Percentiles rank a stretch among this genome's conserved stretches.
phyloP scores from a whole-genome alignment of 306 rosid genomes.

The Arachis hypogaea region DNA sequence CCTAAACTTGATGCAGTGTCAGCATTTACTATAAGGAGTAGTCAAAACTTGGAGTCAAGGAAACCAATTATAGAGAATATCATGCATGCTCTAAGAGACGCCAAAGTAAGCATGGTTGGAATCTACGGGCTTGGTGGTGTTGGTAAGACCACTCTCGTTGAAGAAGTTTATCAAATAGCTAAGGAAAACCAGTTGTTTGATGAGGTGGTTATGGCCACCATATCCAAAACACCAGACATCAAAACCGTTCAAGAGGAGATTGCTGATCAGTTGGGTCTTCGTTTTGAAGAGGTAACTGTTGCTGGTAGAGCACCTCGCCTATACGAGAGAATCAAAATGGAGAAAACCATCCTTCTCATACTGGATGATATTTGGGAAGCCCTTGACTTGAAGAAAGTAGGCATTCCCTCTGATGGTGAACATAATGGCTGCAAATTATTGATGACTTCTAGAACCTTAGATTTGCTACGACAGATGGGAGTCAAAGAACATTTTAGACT shows the following conservation, averaged over 20 bases:
- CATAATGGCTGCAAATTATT: neutral
- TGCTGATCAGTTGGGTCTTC: neutral
- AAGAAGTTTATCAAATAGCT: neutral
- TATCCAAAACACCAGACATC: neutral
- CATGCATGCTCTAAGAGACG: neutral
- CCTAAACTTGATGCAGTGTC: neutral
- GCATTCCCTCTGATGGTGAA: neutral
- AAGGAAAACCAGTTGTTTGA: neutral
- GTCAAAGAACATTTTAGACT: neutral
- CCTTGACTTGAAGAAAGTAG: neutral
- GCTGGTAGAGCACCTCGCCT: neutral
- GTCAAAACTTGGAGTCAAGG: neutral
- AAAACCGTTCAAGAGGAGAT: neutral
- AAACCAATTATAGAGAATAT: neutral
- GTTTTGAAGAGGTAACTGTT: neutral
- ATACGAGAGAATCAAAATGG: neutral
- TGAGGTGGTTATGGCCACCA: neutral
- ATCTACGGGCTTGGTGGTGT: constrained; percentile 3
- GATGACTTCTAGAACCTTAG: neutral
- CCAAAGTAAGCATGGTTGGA: neutral
- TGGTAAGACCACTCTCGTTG: neutral
- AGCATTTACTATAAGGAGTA: neutral
- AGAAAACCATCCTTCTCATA: neutral
- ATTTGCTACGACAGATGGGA: neutral
- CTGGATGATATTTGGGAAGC: neutral